Evolutionary conservation across 306 rosid genomes (phyloP).

Genomic region (Abrus pulchellus): DNA sequence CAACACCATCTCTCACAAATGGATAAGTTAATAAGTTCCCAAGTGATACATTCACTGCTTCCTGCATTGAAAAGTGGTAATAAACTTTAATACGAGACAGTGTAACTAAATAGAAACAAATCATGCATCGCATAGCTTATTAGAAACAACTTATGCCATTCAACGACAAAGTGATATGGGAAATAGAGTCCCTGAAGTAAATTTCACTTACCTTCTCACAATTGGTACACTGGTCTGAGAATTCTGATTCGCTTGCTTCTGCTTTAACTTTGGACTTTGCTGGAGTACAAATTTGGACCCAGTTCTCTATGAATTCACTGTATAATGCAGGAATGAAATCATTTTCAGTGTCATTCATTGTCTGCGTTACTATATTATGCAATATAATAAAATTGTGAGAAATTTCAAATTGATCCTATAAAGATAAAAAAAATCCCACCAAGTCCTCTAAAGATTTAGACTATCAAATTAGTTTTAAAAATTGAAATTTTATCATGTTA

Average conservation of each 20-base stretch:
- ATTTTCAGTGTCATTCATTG: neutral
- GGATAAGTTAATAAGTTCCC: conserved; percentile 79
- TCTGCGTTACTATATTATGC: neutral
- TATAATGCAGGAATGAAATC: neutral
- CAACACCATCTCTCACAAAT: conserved; percentile 68
- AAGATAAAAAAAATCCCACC: no score
- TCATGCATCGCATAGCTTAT: neutral
- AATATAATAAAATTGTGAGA: no score
- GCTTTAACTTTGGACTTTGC: conserved; percentile 70
- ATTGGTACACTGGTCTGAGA: conserved; percentile 73
- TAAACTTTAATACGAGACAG: neutral
- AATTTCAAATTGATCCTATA: no score
- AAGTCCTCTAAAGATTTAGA: no score
- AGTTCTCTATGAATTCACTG: conserved; percentile 84
- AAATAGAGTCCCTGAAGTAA: neutral
- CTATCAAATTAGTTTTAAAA: no score
- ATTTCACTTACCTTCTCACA: conserved; percentile 73
- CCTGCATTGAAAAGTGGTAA: conserved; percentile 53
- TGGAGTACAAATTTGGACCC: conserved; percentile 78
- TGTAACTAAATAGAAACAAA: neutral
- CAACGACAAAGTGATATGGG: neutral
- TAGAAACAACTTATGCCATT: conserved; percentile 1
- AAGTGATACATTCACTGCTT: conserved; percentile 86
- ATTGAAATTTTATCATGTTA: no score
- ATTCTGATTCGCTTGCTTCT: conserved; percentile 45